These are phyloP conservation scores for Paxillus ammoniavirescens DNA, from an alignment of 768 basidiomycete genomes.

Conservation along the genomic window DNA sequence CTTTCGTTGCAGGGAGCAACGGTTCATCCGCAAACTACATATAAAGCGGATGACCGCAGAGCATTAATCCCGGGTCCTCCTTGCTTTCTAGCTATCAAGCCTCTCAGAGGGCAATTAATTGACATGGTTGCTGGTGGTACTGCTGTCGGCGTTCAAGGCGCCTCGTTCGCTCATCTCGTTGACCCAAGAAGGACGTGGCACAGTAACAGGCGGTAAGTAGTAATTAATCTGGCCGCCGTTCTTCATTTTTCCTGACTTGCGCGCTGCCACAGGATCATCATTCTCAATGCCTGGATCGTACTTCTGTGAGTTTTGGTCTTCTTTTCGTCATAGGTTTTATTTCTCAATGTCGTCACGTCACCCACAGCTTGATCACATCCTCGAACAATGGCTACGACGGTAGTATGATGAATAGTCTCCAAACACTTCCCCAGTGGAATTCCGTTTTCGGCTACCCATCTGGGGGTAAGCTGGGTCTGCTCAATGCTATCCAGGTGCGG, in stretches of 20 bases:
- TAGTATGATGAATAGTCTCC: constrained; percentile 79
- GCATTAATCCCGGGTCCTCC: constrained; percentile 8
- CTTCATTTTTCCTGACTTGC: not conserved
- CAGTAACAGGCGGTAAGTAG: constrained; percentile 69
- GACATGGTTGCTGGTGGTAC: constrained; percentile 56
- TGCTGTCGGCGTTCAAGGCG: constrained; percentile 26
- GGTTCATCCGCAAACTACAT: too few species aligned
- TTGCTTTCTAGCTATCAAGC: not conserved
- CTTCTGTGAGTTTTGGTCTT: constrained; percentile 46
- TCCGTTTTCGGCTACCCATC: constrained; percentile 58
- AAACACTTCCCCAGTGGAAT: constrained; percentile 66
- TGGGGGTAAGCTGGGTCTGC: constrained; percentile 59
- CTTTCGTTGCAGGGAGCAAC: too few species aligned
- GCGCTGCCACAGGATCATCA: constrained; percentile 28
- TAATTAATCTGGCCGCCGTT: not conserved
- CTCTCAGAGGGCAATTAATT: constrained; percentile 5
- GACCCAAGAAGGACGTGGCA: constrained; percentile 73
- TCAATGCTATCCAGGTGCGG: constrained; percentile 71
- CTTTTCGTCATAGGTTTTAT: not conserved
- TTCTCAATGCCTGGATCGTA: constrained; percentile 67
- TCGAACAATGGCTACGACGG: constrained; percentile 77
- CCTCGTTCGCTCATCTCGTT: constrained; percentile 52
- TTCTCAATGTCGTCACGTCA: not conserved
- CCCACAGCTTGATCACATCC: constrained; percentile 63
- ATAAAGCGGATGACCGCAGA: too few species aligned